Base-by-base conservation (phyloP, 345 rosid genomes). In the Lepidium africanum region DNA sequence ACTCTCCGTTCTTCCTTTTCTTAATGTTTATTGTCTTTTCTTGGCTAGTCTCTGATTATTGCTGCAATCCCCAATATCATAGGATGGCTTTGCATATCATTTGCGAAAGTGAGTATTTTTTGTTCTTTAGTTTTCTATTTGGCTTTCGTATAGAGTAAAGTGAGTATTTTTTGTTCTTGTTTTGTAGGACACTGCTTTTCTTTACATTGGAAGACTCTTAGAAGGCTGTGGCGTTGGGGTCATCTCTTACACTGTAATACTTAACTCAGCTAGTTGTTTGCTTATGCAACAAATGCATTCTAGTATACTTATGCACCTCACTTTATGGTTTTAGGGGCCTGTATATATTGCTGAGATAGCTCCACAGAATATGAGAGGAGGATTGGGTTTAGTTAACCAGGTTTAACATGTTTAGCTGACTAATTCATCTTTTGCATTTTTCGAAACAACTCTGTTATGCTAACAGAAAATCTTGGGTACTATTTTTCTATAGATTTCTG, bases 211-310 rank as follows among this genome's bases (percentile, higher is more conserved):
- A 63, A 76, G 99, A 70, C 75, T 94, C 60, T 77, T 94, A 82
- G 97, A 89, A 80, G 99, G 99, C 13, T 94, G 91, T 63, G 99
- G 99, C 33, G 99, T 91, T 53, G 99, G 99, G 71, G 91, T 94
- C 55, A 87, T 94, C 58, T 94, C 99, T 14, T 94, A 89, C 73
- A 89, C 95, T 84, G 97, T 94, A 84, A 37, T 32, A 15, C 57
- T 48, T 38, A 51, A 19, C 54, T 64, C 58, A 63, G 9, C 59
- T 65, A 32, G n/a, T n/a, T n/a, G n/a, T n/a, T n/a, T n/a, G n/a
- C n/a, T n/a, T n/a, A n/a, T n/a, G n/a, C n/a, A n/a, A n/a, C n/a
- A n/a, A n/a, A n/a, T n/a, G n/a, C n/a, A n/a, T n/a, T n/a, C n/a
- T n/a, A n/a, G n/a, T n/a, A n/a, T n/a, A n/a, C n/a, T n/a, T n/a